Base-by-base conservation (phyloP, 1,139 yeast genomes). In the Magnusiomyces clavatus region DNA sequence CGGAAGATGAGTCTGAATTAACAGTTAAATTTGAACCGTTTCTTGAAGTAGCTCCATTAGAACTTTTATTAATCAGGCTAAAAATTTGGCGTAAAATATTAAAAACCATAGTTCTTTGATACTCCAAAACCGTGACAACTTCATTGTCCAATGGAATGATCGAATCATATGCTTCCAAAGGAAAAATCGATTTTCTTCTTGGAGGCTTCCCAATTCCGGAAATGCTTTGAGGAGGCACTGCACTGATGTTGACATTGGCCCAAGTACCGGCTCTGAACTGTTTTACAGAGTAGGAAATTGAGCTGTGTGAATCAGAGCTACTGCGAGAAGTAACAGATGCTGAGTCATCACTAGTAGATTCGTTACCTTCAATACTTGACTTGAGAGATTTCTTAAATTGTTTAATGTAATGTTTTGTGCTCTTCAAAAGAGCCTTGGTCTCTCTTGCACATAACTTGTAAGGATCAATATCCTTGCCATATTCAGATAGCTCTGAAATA, bases 211-310 rank as follows among this genome's bases (percentile, higher is more conserved):
- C 31, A 3, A 16, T 17, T 29, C 47, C 54, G 17, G 54, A 35
- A 24, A 43, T 35, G 10, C 50, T 48, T 4, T 19, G 20, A 6
- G 35, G 36, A 24, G 31, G 31, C 8, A 24, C 31, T n/a, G 29
- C 20, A 19, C 20, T n/a, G 10, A 48, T 44, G 31, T 42, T 52
- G 13, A 60, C 56, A 35, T 57, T 57, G 3, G 54, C 39, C 62
- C 64, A 62, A 24, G 53, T 51, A 19, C 63, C 63, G n/a, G 58
- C 59, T 12, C 54, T 55, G 47, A 56, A 61, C 48, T 60, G 62
- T 24, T 56, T 52, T 37, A 61, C 64, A 6, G 58, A 54, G 49
- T 58, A 63, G 14, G 51, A 44, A 8, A 44, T 24, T 6, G 47
- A 45, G 5, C 19, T 35, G 2, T 11, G n/a, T 3, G 48, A 45